These are phyloP conservation scores for Tolypocladium endophyticum DNA, from an alignment of 2,329 filamentous ascomycete species.

Conservation along the genomic window DNA sequence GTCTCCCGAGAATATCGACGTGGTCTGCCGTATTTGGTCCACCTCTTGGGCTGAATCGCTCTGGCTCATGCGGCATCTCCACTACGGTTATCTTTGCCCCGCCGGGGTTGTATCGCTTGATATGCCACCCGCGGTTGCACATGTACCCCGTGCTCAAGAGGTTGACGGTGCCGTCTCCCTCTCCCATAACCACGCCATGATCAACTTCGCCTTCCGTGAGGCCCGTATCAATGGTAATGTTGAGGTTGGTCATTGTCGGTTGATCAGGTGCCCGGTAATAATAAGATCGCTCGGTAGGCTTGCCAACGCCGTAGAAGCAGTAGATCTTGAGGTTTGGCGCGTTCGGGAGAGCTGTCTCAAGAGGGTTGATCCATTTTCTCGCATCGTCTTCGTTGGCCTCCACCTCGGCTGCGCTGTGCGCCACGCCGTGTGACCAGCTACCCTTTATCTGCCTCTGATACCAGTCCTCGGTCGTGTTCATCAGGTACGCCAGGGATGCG, in stretches of 20 bases:
- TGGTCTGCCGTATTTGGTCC: constrained; percentile 72
- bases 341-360: constrained; percentile 77
- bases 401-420: constrained; percentile 68
- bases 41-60: constrained; percentile 75
- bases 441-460: constrained; percentile 62
- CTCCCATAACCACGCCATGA: constrained; percentile 88
- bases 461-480: constrained; percentile 74
- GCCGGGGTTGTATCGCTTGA: constrained; percentile 88
- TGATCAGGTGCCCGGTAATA: constrained; percentile 68
- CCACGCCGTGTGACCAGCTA: constrained; percentile 83
- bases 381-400: constrained; percentile 69
- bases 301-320: constrained; percentile 94
- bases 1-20: constrained; percentile 86
- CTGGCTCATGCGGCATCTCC: constrained; percentile 96
- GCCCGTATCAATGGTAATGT: constrained; percentile 62
- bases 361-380: constrained; percentile 87
- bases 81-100: constrained; percentile 71
- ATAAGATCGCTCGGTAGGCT: constrained; percentile 85
- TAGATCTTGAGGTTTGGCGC: constrained; percentile 90
- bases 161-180: constrained; percentile 93
- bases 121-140: constrained; percentile 90
- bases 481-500: constrained; percentile 66
- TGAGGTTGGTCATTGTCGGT: constrained; percentile 54
- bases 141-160: constrained; percentile 90
- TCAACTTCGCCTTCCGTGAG: constrained; percentile 54